Percentiles rank a stretch among this genome's conserved stretches.
Conservation (phyloP, 148 eudicot genomes). For the Pharnaceum exiguum region DNA sequence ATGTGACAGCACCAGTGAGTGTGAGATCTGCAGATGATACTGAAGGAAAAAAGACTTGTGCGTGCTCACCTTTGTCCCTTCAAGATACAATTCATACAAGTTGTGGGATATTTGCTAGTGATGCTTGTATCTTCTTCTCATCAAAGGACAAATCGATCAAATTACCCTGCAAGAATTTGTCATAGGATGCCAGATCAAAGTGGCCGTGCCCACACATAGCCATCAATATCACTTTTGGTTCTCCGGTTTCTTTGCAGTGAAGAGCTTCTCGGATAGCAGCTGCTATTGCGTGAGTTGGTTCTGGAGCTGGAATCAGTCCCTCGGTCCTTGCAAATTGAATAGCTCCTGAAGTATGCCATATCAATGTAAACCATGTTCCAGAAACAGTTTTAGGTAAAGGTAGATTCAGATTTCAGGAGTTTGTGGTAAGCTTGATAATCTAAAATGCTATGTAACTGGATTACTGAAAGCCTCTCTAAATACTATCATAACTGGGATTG, state of each 20-base stretch:
- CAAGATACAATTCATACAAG: conserved; percentile 14
- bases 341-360: conserved; percentile 47
- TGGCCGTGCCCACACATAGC: conserved; percentile 99
- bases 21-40: too few species aligned
- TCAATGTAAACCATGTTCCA: background rate
- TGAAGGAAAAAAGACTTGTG: background rate
- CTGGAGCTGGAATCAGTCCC: conserved; percentile 94
- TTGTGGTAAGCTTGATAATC: too few species aligned
- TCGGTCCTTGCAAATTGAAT: conserved; percentile 89
- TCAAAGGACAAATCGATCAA: conserved; percentile 72
- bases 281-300: conserved; percentile 91
- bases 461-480: too few species aligned
- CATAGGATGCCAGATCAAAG: conserved; percentile 85
- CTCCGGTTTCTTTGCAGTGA: conserved; percentile 81
- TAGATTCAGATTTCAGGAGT: too few species aligned
- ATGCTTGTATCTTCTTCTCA: conserved; percentile 46
- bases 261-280: conserved; percentile 94
- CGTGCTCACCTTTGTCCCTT: background rate
- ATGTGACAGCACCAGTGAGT: too few species aligned
- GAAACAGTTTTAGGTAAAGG: too few species aligned
- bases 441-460: too few species aligned
- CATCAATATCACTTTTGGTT: conserved; percentile 84
- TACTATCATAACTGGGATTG: too few species aligned
- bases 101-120: conserved; percentile 65
- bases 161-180: conserved; percentile 66